Conservation (phyloP, 192 early-diverging fungal species). For the Martensiomyces pterosporus region DNA sequence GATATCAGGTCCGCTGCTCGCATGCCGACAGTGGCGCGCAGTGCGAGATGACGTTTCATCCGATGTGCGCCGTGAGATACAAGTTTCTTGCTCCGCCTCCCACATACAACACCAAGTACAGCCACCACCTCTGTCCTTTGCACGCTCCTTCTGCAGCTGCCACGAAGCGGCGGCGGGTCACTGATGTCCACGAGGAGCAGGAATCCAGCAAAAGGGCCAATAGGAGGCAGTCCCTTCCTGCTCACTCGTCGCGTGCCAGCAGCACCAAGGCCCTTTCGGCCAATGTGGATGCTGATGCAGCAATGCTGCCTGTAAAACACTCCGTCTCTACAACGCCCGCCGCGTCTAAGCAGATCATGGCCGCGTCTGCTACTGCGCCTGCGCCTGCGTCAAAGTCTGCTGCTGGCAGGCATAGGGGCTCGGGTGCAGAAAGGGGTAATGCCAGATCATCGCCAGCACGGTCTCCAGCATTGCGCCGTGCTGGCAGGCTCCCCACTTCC, state of each 20-base stretch:
- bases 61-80: conserved; percentile 45
- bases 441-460: no score
- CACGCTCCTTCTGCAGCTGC: conserved; percentile 4
- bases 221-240: conserved; percentile 18
- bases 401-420: no score
- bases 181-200: background rate
- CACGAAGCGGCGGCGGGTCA: conserved; percentile 14
- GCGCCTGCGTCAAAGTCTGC: no score
- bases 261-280: background rate
- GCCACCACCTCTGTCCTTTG: conserved; percentile 15
- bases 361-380: no score
- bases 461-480: conserved; percentile 1
- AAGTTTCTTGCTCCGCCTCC: conserved; percentile 20
- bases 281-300: no score
- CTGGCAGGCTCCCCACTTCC: conserved; percentile 5
- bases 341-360: no score
- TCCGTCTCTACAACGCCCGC: no score
- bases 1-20: conserved; percentile 33
- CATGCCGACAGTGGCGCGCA: conserved; percentile 7
- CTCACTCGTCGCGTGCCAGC: background rate
- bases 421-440: no score
- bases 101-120: conserved; percentile 28
- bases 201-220: conserved; percentile 1
- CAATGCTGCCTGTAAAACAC: no score
- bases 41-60: conserved; percentile 32